Evolutionary conservation across 2,329 filamentous ascomycete genomes (phyloP), one percentile per base, ranked within the genome.

Genomic region (Chalara sp.): DNA sequence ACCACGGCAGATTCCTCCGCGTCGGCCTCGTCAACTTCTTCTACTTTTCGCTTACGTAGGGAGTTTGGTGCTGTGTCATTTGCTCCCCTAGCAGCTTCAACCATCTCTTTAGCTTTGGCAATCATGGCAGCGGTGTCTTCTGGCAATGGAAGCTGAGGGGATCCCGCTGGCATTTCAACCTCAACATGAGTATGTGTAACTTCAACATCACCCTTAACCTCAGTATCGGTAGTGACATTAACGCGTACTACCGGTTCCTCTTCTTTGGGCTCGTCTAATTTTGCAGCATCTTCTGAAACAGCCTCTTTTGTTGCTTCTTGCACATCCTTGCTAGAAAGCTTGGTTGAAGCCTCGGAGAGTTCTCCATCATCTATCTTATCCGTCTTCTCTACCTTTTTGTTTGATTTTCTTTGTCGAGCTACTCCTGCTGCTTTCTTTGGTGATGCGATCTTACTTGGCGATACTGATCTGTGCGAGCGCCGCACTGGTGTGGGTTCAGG

Each of bases 71-170:
- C 43, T 12, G 54, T 45, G 7, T 51, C 51, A 29, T 51, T 58
- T 45, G 46, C 52, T 54, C 28, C 7, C 73, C 70, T 51, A 53
- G 83, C 75, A 32, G 84, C 84, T 57, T 83, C 83, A 5, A 96
- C 91, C 88, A 96, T 96, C 59, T 84, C 81, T 71, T 86, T 89
- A 32, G 93, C 93, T 62, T 89, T 83, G 31, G 84, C 84, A 53
- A 97, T 85, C 86, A 96, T 90, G 50, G 84, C 80, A 51, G 86
- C 79, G 1, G 90, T 84, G 61, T 93, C 87, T 56, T 90, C 86
- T 0, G 88, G 83, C 10, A 83, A 80, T 0, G 87, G 84, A 6
- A 90, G 76, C 54, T 88, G 81, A 1, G 81, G 74, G 44, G 76
- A 73, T 48, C 78, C 79, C 7, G 81, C 76, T 4, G 90, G 87